Percentiles rank a stretch among this genome's conserved stretches.
Conservation (phyloP, 2,329 filamentous ascomycete genomes). For the Microcera coccophila region DNA sequence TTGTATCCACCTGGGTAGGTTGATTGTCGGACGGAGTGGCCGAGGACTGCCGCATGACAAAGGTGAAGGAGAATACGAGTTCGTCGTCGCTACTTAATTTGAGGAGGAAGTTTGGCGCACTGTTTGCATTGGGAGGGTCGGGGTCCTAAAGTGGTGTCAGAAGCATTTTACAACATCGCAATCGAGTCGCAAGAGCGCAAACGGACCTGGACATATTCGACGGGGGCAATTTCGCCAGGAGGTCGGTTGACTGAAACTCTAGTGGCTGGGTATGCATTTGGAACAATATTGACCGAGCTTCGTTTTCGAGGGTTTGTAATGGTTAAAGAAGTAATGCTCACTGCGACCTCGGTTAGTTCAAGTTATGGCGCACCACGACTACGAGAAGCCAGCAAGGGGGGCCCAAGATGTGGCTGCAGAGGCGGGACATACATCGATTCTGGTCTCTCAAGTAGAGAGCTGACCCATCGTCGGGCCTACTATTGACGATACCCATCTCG, state of each 20-base stretch:
- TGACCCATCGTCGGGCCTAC: conserved; percentile 78
- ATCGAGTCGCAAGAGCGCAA: conserved; percentile 15
- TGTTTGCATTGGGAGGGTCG: conserved; percentile 51
- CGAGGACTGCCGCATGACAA: conserved; percentile 63
- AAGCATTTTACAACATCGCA: conserved; percentile 11
- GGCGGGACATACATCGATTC: conserved; percentile 68
- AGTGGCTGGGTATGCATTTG: conserved; percentile 83
- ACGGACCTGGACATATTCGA: conserved; percentile 89
- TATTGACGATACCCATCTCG: conserved; percentile 89
- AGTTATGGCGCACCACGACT: conserved; percentile 1
- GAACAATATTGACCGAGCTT: conserved; percentile 70
- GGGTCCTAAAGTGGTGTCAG: conserved; percentile 60
- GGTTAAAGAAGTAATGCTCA: conserved; percentile 79
- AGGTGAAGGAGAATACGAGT: conserved; percentile 87
- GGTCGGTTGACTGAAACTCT: conserved; percentile 71
- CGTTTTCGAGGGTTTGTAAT: conserved; percentile 77
- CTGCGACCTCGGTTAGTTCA: conserved; percentile 45
- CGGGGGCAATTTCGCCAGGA: conserved; percentile 65
- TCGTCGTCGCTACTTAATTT: conserved; percentile 90
- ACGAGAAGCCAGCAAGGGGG: neutral
- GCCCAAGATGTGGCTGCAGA: conserved; percentile 10
- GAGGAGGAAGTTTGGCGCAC: conserved; percentile 71
- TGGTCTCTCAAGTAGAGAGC: conserved; percentile 85
- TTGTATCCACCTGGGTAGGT: conserved; percentile 58
- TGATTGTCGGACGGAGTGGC: conserved; percentile 34